Conservation (phyloP, 768 basidiomycete species). For the Agrocybe chaxingu region DNA sequence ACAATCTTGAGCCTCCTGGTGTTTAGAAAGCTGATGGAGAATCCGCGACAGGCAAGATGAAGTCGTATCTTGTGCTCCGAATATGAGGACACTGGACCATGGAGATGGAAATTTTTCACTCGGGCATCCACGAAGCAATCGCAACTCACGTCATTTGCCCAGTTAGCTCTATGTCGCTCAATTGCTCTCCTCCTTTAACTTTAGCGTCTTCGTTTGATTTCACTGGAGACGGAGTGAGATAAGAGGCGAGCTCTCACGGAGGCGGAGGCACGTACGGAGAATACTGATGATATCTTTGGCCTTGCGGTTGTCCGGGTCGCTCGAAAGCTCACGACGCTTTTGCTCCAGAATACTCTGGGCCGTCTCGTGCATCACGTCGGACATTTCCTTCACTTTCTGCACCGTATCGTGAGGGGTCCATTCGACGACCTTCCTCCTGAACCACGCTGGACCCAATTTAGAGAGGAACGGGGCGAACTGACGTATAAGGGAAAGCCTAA, state of each 20-base stretch:
- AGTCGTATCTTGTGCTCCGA: conserved; percentile 50
- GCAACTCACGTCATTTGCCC: conserved; percentile 46
- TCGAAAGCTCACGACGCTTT: conserved; percentile 28
- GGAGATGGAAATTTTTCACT: neutral
- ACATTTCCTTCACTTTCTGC: conserved; percentile 40
- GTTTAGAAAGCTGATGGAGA: conserved; percentile 32
- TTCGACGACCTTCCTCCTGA: conserved; percentile 42
- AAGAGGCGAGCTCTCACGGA: neutral
- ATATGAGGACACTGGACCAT: conserved; percentile 38
- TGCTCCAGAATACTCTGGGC: conserved; percentile 36
- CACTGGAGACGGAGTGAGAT: conserved; percentile 4
- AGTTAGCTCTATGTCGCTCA: conserved; percentile 41
- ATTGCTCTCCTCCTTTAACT: conserved; percentile 24
- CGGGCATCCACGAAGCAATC: neutral
- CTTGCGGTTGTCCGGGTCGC: conserved; percentile 17
- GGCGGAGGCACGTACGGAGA: conserved; percentile 32
- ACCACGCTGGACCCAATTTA: conserved; percentile 35
- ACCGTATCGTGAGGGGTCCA: conserved; percentile 34
- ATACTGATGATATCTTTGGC: conserved; percentile 50
- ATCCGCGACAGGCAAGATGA: conserved; percentile 42
- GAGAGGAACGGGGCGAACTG: conserved; percentile 43
- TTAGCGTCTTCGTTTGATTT: conserved; percentile 33
- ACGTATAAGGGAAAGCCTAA: conserved; percentile 40
- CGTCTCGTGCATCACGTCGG: conserved; percentile 45
- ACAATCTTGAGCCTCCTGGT: conserved; percentile 35